phyloP scores from a whole-genome alignment of 345 rosid genomes.

The Mercurialis annua region DNA sequence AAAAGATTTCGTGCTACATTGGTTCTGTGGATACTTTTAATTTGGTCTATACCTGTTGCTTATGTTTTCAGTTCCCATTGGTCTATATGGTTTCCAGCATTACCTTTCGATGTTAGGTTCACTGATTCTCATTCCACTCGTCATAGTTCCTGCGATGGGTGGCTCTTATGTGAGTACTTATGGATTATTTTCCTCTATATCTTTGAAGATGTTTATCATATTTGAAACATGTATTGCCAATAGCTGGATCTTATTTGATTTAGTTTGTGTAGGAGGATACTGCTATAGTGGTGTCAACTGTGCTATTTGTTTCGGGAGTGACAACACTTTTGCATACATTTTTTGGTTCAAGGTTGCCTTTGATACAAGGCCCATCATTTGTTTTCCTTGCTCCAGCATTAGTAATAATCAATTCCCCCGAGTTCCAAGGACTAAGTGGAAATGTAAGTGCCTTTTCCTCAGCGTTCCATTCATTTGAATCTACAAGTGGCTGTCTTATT shows the following conservation, averaged over 20 bases:
- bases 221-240: conserved; percentile 9
- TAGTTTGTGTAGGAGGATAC: conserved; percentile 80
- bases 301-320: conserved; percentile 80
- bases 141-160: conserved; percentile 99
- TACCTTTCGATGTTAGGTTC: conserved; percentile 90
- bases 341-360: conserved; percentile 90
- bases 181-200: not conserved
- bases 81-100: conserved; percentile 93
- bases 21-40: conserved; percentile 4
- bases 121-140: conserved; percentile 79
- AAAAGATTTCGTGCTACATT: not conserved
- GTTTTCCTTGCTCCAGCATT: conserved; percentile 88
- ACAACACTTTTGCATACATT: conserved; percentile 83
- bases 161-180: conserved; percentile 71
- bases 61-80: conserved; percentile 75
- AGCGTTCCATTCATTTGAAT: not conserved
- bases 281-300: conserved; percentile 79
- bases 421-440: conserved; percentile 83
- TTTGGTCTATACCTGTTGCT: conserved; percentile 8
- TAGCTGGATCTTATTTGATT: conserved; percentile 35
- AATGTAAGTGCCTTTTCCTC: conserved; percentile 50
- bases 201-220: not conserved
- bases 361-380: conserved; percentile 94
- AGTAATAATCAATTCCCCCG: conserved; percentile 82
- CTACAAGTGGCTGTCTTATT: not conserved